Evolutionary conservation across 306 rosid species (phyloP).

Genomic region (Elaeagnus macrophylla): DNA sequence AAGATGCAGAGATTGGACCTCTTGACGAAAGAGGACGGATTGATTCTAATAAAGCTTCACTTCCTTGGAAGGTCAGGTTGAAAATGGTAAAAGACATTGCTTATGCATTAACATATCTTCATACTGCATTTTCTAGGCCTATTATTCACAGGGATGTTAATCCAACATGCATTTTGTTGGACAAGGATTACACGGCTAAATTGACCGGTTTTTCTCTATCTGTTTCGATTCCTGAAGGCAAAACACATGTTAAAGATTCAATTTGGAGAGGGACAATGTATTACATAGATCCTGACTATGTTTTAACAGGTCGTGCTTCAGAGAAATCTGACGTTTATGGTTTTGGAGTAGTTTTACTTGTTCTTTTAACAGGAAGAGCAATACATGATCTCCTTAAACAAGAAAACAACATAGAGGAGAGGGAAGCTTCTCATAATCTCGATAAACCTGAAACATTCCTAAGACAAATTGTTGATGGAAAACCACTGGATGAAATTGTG

Average conservation of each 20-base stretch:
- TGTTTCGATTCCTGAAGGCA: neutral
- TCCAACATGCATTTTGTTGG: neutral
- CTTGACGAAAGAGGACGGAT: neutral
- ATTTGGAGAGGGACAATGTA: neutral
- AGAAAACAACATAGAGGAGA: neutral
- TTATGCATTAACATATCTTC: neutral
- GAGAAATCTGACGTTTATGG: neutral
- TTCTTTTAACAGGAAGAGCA: neutral
- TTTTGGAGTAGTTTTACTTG: neutral
- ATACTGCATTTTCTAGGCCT: neutral
- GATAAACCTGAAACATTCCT: neutral
- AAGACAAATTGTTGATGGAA: too few relatives aligned
- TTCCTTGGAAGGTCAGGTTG: constrained; percentile 6
- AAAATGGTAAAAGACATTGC: neutral
- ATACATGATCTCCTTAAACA: neutral
- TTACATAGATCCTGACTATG: neutral
- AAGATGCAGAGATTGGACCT: neutral
- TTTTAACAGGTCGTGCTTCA: too few relatives aligned
- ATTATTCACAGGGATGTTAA: neutral
- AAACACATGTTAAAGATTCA: neutral
- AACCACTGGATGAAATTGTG: neutral
- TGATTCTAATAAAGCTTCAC: neutral
- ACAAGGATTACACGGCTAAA: neutral
- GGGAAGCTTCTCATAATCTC: neutral
- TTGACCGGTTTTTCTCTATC: neutral